Conservation (phyloP, 768 basidiomycete species). For the Boletus pseudo-olivaceus region DNA sequence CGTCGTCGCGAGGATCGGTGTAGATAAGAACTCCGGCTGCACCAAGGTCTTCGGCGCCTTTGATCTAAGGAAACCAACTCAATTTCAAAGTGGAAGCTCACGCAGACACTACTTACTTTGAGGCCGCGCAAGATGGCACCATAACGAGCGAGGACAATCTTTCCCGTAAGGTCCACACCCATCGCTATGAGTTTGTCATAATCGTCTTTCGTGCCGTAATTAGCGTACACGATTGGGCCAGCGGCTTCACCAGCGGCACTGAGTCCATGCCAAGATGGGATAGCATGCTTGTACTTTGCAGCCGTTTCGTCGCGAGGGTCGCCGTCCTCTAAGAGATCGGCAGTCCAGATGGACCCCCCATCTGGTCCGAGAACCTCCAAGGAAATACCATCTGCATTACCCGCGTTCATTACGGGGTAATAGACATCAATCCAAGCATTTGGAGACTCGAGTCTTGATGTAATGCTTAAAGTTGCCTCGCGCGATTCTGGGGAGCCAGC, state of each 20-base stretch:
- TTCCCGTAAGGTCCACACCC: conserved; percentile 73
- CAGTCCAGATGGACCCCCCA: conserved; percentile 57
- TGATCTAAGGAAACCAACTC: conserved; percentile 46
- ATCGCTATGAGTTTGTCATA: conserved; percentile 56
- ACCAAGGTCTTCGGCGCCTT: conserved; percentile 80
- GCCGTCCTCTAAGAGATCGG: conserved; percentile 70
- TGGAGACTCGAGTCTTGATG: conserved; percentile 44
- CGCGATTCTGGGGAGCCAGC: conserved; percentile 70
- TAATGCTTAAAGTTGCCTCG: conserved; percentile 58
- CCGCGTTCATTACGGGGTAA: conserved; percentile 81
- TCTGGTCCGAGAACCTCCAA: conserved; percentile 62
- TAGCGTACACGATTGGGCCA: conserved; percentile 71
- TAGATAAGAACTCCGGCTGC: conserved; percentile 79
- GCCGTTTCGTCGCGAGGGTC: conserved; percentile 71
- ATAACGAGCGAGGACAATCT: conserved; percentile 77
- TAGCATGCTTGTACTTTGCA: conserved; percentile 56
- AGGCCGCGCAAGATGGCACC: conserved; percentile 78
- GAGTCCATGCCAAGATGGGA: conserved; percentile 86
- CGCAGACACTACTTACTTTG: conserved; percentile 47
- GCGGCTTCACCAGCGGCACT: conserved; percentile 73
- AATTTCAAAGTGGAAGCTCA: neutral
- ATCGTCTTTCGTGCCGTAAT: conserved; percentile 75
- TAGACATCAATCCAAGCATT: conserved; percentile 84
- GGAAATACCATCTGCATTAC: conserved; percentile 55
- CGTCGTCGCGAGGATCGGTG: conserved; percentile 84